Conservation (phyloP, 441 rosid species). For the Arabidopsis hybrid region DNA sequence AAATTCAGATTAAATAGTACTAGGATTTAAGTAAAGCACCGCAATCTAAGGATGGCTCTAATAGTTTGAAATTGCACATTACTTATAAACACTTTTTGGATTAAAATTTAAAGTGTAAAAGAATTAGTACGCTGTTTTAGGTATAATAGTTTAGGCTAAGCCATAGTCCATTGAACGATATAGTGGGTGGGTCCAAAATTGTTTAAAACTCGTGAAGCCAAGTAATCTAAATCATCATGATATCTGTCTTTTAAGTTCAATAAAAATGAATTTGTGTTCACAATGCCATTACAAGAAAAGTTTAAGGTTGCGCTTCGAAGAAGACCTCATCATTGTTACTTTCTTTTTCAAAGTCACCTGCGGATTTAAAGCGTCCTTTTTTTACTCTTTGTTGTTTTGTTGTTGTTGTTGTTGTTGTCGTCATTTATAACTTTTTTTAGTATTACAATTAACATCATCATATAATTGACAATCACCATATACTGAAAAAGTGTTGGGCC, state of each 20-base stretch:
- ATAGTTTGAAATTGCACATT: conserved; percentile 12
- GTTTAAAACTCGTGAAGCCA: conserved; percentile 48
- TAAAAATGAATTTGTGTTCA: conserved; percentile 30
- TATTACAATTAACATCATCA: not conserved
- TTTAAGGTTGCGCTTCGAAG: conserved; percentile 46
- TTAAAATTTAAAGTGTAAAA: conserved; percentile 16
- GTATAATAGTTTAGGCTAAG: conserved; percentile 15
- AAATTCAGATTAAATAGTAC: not conserved
- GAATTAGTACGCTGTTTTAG: conserved; percentile 5
- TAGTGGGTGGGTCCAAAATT: conserved; percentile 45
- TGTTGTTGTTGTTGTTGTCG: not conserved
- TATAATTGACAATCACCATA: too few species aligned
- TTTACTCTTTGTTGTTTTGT: not conserved
- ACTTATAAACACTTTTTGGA: not conserved
- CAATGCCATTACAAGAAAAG: conserved; percentile 42
- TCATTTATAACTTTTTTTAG: not conserved
- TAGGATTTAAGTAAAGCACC: not conserved
- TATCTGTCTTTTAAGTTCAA: conserved; percentile 33
- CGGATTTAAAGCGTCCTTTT: conserved; percentile 36
- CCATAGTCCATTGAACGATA: not conserved
- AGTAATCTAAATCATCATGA: conserved; percentile 41
- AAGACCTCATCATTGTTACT: conserved; percentile 43
- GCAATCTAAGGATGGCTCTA: conserved; percentile 1
- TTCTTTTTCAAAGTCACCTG: conserved; percentile 36
- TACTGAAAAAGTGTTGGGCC: conserved; percentile 1